Conservation (phyloP, 371 early-diverging fungal species). For the Neoconidiobolus thromboides region DNA sequence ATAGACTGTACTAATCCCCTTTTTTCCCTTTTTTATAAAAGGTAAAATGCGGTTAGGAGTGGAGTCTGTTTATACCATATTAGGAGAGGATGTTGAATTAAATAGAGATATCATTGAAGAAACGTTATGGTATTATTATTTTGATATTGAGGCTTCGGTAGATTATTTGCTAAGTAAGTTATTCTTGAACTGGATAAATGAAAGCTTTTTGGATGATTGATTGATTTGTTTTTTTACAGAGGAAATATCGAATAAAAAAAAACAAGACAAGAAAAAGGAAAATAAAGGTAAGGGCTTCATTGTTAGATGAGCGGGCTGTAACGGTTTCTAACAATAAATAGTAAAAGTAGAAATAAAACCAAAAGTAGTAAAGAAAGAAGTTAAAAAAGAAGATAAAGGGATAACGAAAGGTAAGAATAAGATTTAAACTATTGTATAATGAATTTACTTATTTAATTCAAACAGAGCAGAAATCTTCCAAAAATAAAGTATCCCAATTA, state of each 20-base stretch:
- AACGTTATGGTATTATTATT: conserved; percentile 41
- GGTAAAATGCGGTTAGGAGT: conserved; percentile 28
- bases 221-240: background rate
- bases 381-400: too few species aligned
- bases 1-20: background rate
- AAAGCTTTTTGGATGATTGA: background rate
- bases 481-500: background rate
- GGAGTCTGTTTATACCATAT: conserved; percentile 22
- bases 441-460: too few species aligned
- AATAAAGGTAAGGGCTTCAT: background rate
- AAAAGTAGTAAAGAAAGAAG: too few species aligned
- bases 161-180: conserved; percentile 32
- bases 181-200: background rate
- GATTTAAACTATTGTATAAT: too few species aligned
- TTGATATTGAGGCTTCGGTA: conserved; percentile 30
- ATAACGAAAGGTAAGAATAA: too few species aligned
- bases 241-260: conserved; percentile 9
- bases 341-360: too few species aligned
- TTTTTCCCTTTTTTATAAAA: background rate
- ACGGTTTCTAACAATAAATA: too few species aligned
- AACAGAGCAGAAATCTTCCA: background rate
- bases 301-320: too few species aligned
- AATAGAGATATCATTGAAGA: conserved; percentile 36
- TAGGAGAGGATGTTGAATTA: conserved; percentile 25
- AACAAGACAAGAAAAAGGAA: background rate